phyloP scores from a whole-genome alignment of 495 filamentous ascomycete genomes.

The Penicillium macrosclerotiorum region DNA sequence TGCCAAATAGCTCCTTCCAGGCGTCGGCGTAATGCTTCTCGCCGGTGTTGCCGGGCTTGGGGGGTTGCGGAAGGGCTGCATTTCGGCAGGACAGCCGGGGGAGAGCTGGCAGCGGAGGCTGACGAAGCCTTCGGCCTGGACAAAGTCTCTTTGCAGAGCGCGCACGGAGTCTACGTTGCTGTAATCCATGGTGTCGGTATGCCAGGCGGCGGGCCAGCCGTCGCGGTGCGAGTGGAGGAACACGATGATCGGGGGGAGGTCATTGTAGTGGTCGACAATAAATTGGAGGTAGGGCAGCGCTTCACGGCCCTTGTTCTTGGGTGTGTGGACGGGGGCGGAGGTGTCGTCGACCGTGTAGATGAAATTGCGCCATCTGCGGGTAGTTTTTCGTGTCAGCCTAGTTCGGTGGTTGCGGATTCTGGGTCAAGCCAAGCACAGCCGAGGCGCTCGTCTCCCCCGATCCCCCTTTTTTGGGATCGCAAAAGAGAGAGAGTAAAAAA shows the following conservation, averaged over 20 bases:
- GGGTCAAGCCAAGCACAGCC: neutral
- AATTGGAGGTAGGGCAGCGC: slow-evolving; percentile 48
- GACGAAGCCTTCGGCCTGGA: slow-evolving; percentile 37
- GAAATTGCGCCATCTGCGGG: slow-evolving; percentile 39
- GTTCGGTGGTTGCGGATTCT: neutral
- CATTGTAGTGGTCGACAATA: slow-evolving; percentile 47
- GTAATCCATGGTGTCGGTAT: slow-evolving; percentile 44
- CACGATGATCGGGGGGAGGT: slow-evolving; percentile 38
- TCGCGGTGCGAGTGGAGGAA: slow-evolving; percentile 46
- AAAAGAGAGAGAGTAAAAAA: neutral
- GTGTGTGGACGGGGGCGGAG: slow-evolving; percentile 35
- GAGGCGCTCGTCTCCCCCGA: neutral
- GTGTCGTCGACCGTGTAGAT: slow-evolving; percentile 48
- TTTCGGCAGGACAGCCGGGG: slow-evolving; percentile 41
- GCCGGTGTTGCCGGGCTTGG: slow-evolving; percentile 52
- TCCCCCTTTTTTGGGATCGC: no score
- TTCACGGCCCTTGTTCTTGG: slow-evolving; percentile 48
- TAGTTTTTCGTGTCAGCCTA: slow-evolving; percentile 8
- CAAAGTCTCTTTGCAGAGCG: slow-evolving; percentile 34
- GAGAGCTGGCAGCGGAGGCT: slow-evolving; percentile 42
- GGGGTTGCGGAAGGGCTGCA: slow-evolving; percentile 40
- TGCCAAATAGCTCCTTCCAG: slow-evolving; percentile 44
- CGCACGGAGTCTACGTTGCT: slow-evolving; percentile 45
- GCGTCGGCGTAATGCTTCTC: slow-evolving; percentile 41
- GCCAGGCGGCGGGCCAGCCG: slow-evolving; percentile 43